Evolutionary conservation across 805 yeast species (phyloP).

Genomic region (Pichia paraexigua): DNA sequence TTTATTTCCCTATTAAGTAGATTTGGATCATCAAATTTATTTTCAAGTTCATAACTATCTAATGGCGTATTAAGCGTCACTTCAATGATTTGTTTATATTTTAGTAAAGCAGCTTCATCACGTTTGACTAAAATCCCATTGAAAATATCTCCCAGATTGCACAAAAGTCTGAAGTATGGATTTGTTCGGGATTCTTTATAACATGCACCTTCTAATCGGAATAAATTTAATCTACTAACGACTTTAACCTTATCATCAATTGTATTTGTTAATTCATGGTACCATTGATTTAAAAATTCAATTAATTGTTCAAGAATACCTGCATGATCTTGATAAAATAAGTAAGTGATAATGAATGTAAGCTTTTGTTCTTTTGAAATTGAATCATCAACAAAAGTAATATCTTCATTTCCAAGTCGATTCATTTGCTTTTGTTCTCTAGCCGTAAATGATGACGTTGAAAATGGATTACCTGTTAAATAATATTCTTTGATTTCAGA

Average conservation of each 20-base stretch:
- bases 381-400: constrained; percentile 12
- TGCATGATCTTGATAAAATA: constrained; percentile 37
- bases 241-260: background rate
- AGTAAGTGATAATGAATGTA: constrained; percentile 17
- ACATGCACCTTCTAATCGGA: constrained; percentile 4
- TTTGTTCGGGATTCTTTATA: constrained; percentile 8
- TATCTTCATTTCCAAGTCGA: constrained; percentile 10
- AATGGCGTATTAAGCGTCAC: constrained; percentile 17
- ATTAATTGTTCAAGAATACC: constrained; percentile 38
- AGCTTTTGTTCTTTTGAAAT: constrained; percentile 21
- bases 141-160: constrained; percentile 19
- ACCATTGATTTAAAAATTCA: constrained; percentile 14
- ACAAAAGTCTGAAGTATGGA: constrained; percentile 17
- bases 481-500: constrained; percentile 42
- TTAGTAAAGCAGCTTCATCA: constrained; percentile 6
- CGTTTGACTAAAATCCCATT: constrained; percentile 8
- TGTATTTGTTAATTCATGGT: constrained; percentile 5
- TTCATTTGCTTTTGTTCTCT: constrained; percentile 27
- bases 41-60: constrained; percentile 20
- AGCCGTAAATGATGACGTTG: constrained; percentile 19
- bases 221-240: constrained; percentile 1
- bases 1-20: background rate
- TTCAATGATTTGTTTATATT: constrained; percentile 13
- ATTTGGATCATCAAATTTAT: constrained; percentile 11
- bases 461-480: constrained; percentile 45